These are phyloP conservation scores for Sporothrix curviconia DNA, from an alignment of 2,329 filamentous ascomycete genomes.

Conservation along the genomic window DNA sequence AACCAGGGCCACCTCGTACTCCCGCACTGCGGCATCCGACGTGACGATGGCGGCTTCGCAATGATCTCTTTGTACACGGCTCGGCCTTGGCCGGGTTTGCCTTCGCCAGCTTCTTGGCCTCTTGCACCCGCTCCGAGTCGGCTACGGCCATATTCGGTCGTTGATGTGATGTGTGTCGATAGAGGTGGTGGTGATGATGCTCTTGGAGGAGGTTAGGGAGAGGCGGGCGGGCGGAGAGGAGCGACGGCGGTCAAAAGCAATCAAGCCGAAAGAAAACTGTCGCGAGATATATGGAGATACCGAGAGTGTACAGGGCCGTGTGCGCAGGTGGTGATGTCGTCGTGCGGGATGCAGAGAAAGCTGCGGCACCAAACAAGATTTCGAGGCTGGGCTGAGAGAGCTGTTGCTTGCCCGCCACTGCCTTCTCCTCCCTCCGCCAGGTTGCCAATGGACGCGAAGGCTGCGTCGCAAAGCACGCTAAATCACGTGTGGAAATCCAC, in stretches of 20 bases:
- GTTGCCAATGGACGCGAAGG: slow-evolving; percentile 16
- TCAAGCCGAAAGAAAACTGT: no score
- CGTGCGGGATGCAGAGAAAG: neutral
- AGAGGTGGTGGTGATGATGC: neutral
- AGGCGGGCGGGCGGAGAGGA: neutral
- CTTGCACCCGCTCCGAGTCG: slow-evolving; percentile 65
- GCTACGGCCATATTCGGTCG: slow-evolving; percentile 44
- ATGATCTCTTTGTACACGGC: slow-evolving; percentile 84
- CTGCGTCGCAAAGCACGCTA: neutral
- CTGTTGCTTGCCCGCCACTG: neutral
- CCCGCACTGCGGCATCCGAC: slow-evolving; percentile 75
- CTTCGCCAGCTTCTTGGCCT: slow-evolving; percentile 80
- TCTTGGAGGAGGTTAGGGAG: neutral
- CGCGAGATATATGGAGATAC: no score
- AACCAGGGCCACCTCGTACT: slow-evolving; percentile 86
- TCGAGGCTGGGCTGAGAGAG: slow-evolving; percentile 1
- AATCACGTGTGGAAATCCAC: neutral
- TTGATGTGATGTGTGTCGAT: neutral
- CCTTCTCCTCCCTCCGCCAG: slow-evolving; percentile 8
- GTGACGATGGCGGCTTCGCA: slow-evolving; percentile 74
- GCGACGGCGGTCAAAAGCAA: neutral
- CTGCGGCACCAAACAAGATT: neutral
- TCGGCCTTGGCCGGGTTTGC: slow-evolving; percentile 78
- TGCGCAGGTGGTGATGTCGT: neutral
- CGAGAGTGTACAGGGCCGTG: neutral